Conservation (phyloP, 176 grass and related monocot species). For the Secale cereale region DNA sequence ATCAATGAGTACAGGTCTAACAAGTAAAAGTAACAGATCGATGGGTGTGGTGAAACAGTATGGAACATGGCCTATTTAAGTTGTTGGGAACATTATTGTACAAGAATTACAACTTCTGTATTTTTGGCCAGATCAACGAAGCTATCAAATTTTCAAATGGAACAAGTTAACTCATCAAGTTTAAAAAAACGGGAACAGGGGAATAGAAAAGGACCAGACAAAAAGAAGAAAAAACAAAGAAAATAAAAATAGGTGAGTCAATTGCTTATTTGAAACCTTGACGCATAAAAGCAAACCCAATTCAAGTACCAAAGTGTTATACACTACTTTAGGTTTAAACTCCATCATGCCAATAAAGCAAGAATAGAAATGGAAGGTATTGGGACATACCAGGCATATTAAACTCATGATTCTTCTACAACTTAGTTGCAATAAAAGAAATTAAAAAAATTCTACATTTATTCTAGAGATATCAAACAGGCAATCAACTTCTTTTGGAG, state of each 20-base stretch:
- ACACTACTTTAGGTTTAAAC: slow-evolving; percentile 13
- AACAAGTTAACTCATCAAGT: not conserved
- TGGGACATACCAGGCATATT: not conserved
- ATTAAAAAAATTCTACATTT: not conserved
- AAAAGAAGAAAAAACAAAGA: not conserved
- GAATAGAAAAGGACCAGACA: not conserved
- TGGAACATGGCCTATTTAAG: not conserved
- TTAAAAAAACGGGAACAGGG: not conserved
- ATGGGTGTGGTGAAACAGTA: not conserved
- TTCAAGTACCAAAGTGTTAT: slow-evolving; percentile 17
- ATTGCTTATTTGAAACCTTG: not conserved
- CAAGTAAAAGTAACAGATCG: not conserved
- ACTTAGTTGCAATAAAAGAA: not conserved
- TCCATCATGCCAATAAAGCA: not conserved
- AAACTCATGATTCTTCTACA: not conserved
- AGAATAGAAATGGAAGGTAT: not conserved
- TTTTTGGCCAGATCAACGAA: not conserved
- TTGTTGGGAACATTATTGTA: not conserved
- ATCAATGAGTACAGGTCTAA: not conserved
- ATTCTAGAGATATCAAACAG: slow-evolving; percentile 21
- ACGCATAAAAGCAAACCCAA: not conserved
- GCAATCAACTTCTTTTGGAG: not conserved
- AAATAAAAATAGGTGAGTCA: not conserved
- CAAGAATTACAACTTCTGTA: not conserved
- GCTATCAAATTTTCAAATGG: not conserved